These are phyloP conservation scores for Fusarium redolens DNA, from an alignment of 2,329 filamentous ascomycete species.

Conservation along the genomic window DNA sequence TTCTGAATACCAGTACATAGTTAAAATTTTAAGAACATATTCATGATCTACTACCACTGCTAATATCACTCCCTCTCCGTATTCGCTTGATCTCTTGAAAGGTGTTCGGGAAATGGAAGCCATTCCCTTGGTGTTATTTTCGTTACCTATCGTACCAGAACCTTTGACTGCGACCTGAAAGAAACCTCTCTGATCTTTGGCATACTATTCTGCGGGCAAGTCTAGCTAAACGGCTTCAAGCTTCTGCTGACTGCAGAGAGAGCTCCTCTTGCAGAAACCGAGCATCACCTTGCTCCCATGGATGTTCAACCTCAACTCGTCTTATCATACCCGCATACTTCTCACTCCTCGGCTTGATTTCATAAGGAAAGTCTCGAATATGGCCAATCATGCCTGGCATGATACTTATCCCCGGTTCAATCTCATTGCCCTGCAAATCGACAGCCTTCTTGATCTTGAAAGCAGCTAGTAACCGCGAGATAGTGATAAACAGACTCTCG, in stretches of 20 bases:
- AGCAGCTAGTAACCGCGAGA: background rate
- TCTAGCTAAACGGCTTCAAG: too few species aligned
- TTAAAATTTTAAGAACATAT: background rate
- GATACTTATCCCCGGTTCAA: background rate
- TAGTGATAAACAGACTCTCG: background rate
- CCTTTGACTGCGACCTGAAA: too few species aligned
- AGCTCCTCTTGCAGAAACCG: background rate
- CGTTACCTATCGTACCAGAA: too few species aligned
- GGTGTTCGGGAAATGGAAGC: too few species aligned
- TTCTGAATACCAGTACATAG: background rate
- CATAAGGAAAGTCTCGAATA: background rate
- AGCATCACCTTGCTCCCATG: background rate
- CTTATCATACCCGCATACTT: background rate
- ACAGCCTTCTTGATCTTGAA: slow-evolving; percentile 3
- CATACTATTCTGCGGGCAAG: too few species aligned
- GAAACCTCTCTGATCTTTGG: too few species aligned
- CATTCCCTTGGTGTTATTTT: too few species aligned
- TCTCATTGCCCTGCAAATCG: background rate
- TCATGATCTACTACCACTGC: background rate
- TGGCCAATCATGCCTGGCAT: background rate
- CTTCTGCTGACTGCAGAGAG: background rate
- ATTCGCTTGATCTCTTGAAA: too few species aligned
- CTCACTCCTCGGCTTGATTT: background rate
- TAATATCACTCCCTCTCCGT: too few species aligned
- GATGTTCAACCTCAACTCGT: background rate